phyloP scores from a whole-genome alignment of 345 rosid species.

The Citrus reticulata region DNA sequence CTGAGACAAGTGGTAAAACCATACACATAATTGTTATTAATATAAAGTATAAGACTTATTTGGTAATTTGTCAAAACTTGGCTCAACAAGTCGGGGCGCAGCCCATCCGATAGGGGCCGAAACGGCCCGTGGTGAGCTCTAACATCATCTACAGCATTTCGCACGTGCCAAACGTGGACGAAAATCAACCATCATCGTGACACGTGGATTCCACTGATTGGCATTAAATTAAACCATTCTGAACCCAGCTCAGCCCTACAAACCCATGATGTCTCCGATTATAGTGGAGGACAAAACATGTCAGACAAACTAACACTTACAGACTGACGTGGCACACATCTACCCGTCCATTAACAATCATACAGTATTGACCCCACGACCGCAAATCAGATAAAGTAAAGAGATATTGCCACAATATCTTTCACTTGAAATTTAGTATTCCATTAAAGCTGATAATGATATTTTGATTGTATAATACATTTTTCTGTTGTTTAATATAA shows the following conservation, averaged over 20 bases:
- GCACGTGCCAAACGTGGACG: not conserved
- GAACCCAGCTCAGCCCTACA: not conserved
- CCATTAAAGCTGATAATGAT: not conserved
- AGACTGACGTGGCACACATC: conserved; percentile 5
- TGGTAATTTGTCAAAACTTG: too few relatives aligned
- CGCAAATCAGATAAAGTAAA: not conserved
- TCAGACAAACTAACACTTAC: not conserved
- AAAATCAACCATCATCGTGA: too few relatives aligned
- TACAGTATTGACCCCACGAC: not conserved
- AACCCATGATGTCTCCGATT: not conserved
- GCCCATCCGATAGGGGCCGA: too few relatives aligned
- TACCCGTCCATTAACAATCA: not conserved
- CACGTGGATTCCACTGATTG: not conserved
- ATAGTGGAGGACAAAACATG: not conserved
- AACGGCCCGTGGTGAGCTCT: too few relatives aligned
- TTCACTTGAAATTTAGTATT: not conserved
- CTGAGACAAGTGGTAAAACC: not conserved
- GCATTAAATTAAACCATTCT: not conserved
- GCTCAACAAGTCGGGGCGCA: too few relatives aligned
- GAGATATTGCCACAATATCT: not conserved
- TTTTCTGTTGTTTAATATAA: not conserved
- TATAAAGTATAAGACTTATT: fast-evolving
- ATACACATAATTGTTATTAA: too few relatives aligned
- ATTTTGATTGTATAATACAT: not conserved
- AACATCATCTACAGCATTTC: not conserved